These are phyloP conservation scores for Trichosporon sp. DNA, from an alignment of 1,284 basidiomycete genomes.

Conservation along the genomic window DNA sequence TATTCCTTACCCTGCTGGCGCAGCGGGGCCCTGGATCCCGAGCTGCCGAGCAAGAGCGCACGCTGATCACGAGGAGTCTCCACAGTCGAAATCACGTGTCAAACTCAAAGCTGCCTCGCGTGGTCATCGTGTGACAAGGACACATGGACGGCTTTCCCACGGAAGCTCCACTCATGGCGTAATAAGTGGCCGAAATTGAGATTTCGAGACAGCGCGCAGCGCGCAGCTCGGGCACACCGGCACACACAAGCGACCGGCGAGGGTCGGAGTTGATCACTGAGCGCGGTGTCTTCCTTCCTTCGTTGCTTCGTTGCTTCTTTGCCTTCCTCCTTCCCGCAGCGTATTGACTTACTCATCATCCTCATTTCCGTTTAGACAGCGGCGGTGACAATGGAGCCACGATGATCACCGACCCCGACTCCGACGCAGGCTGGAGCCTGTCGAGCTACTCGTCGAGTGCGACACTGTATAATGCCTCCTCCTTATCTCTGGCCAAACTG, in stretches of 20 bases:
- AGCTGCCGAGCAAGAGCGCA: neutral
- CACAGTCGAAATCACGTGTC: neutral
- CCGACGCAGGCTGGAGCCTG: neutral
- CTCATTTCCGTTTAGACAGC: no score
- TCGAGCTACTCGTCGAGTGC: neutral
- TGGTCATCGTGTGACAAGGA: neutral
- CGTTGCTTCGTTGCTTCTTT: no score
- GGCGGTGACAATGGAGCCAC: neutral
- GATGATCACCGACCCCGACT: neutral
- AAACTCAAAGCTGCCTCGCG: neutral
- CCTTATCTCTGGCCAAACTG: neutral
- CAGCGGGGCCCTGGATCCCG: neutral
- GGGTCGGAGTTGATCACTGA: neutral
- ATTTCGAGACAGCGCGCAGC: neutral
- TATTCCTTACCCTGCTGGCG: neutral
- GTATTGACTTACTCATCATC: no score
- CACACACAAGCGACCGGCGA: no score
- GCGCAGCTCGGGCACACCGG: no score
- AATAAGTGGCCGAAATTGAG: neutral
- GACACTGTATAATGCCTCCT: neutral
- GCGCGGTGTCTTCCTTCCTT: neutral
- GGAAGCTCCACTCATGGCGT: neutral
- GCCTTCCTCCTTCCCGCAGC: no score
- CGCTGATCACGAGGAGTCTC: neutral
- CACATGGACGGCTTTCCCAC: neutral